These are phyloP conservation scores for Angomonas deanei DNA, from an alignment of 208 protist genomes.

Conservation along the genomic window DNA sequence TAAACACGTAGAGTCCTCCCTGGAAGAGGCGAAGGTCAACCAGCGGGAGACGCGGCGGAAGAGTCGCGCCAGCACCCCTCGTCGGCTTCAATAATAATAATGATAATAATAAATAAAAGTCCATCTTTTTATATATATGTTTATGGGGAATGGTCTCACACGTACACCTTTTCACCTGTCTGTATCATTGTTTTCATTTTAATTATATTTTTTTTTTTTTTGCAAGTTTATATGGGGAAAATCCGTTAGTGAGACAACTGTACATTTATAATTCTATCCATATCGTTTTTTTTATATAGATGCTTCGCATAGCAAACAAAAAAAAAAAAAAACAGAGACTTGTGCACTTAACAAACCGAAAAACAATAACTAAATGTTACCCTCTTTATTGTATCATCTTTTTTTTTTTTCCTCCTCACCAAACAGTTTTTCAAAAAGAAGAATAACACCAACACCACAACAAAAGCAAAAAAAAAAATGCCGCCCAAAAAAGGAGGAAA, in stretches of 20 bases:
- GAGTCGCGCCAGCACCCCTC: neutral
- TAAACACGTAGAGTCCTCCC: neutral
- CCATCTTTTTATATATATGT: neutral
- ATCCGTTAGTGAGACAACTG: too few species aligned
- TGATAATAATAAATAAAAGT: neutral
- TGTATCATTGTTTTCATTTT: slow-evolving; percentile 3
- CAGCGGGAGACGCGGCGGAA: neutral
- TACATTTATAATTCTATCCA: neutral
- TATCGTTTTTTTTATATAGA: too few species aligned
- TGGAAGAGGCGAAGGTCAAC: neutral
- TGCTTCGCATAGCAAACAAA: too few species aligned
- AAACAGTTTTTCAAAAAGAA: too few species aligned
- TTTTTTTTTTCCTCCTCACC: slow-evolving; percentile 1
- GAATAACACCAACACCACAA: neutral
- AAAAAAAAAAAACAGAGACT: too few species aligned
- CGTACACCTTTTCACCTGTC: neutral
- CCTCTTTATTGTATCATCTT: slow-evolving; percentile 1
- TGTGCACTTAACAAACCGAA: too few species aligned
- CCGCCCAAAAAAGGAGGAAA: neutral
- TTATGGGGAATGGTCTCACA: too few species aligned
- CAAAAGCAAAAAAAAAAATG: neutral
- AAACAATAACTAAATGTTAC: too few species aligned
- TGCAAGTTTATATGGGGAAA: too few species aligned
- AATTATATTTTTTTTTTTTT: too few species aligned
- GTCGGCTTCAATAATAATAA: neutral